These are phyloP conservation scores for Boletus rubropictus DNA, from an alignment of 768 basidiomycete species.

Conservation along the genomic window DNA sequence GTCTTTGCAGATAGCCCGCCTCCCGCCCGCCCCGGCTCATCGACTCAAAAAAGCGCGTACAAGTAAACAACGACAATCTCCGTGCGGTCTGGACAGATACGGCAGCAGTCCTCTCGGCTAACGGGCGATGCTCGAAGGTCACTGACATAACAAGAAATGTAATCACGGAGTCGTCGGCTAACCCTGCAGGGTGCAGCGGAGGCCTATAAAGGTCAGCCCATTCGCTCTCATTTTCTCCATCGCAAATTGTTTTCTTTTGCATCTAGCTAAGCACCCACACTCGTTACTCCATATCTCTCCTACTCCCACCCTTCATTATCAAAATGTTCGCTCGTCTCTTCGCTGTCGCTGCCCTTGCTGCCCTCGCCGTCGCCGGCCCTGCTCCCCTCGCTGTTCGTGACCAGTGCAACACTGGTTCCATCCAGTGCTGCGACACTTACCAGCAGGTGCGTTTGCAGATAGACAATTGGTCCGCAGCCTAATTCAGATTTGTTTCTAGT, in stretches of 20 bases:
- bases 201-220: slow-evolving; percentile 7
- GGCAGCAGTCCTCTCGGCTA: no score
- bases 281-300: not conserved
- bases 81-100: no score
- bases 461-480: accelerated
- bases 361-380: slow-evolving; percentile 9
- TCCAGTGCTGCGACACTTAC: slow-evolving; percentile 14
- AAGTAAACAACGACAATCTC: no score
- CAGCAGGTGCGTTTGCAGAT: not conserved
- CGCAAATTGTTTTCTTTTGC: not conserved
- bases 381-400: not conserved
- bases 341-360: slow-evolving; percentile 13
- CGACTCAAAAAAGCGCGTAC: no score
- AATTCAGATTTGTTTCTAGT: not conserved
- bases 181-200: not conserved
- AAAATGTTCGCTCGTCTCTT: slow-evolving; percentile 17
- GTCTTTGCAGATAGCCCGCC: no score
- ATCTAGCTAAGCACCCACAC: not conserved
- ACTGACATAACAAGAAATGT: not conserved
- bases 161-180: not conserved
- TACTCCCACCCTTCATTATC: not conserved
- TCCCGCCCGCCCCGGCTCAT: no score
- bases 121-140: no score
- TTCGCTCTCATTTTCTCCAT: not conserved
- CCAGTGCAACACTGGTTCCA: slow-evolving; percentile 9